These are phyloP conservation scores for Solanum paucissectum DNA, from an alignment of 257 asterid genomes.

Conservation along the genomic window DNA sequence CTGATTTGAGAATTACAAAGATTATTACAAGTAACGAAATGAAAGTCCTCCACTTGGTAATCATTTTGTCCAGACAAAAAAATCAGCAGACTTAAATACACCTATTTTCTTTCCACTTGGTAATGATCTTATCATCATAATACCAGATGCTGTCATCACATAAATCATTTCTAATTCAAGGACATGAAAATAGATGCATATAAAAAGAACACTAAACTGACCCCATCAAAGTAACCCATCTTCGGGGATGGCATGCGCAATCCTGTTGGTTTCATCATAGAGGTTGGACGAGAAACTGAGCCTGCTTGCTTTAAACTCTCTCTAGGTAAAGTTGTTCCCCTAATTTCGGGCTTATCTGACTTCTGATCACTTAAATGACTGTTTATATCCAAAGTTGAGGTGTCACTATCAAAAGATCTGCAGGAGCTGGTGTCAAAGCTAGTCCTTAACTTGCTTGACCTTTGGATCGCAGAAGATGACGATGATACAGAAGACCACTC, in stretches of 20 bases:
- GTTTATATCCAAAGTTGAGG: conserved; percentile 16
- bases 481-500: conserved; percentile 94
- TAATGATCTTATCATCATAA: neutral
- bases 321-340: conserved; percentile 16
- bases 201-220: conserved; percentile 26
- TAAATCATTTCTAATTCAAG: neutral
- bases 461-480: conserved; percentile 50
- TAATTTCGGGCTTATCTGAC: conserved; percentile 21
- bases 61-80: neutral
- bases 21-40: neutral
- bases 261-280: conserved; percentile 58
- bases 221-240: conserved; percentile 97
- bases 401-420: conserved; percentile 35
- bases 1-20: neutral
- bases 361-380: conserved; percentile 20
- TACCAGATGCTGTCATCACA: neutral
- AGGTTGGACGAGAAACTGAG: conserved; percentile 31
- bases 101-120: neutral
- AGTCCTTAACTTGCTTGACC: conserved; percentile 42
- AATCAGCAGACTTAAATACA: neutral
- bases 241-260: conserved; percentile 88
- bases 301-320: conserved; percentile 30
- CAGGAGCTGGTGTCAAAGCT: conserved; percentile 53
- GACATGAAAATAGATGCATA: neutral
- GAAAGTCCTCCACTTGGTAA: neutral